Percentiles rank a stretch among this genome's conserved stretches.
phyloP scores from a whole-genome alignment of 768 basidiomycete genomes.

The Lactarius quietus region DNA sequence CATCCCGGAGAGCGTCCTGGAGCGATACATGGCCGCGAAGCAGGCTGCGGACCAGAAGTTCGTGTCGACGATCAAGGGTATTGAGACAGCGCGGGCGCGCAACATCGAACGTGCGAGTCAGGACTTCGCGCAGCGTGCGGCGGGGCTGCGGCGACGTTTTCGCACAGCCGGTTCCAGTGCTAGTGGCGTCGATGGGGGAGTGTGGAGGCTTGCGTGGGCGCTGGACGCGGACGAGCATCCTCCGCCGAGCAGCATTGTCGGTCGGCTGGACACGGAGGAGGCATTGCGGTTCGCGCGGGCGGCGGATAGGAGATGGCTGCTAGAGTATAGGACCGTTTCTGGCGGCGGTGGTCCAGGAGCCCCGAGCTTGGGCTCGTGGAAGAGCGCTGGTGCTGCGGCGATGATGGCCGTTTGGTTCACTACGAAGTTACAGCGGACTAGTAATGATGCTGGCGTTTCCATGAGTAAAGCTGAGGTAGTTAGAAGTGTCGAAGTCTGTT shows the following conservation, averaged over 20 bases:
- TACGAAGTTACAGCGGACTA: no score
- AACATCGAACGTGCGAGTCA: slow-evolving; percentile 60
- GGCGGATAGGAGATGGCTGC: slow-evolving; percentile 35
- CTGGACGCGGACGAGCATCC: slow-evolving; percentile 75
- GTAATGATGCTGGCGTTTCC: no score
- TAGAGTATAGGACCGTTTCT: no score
- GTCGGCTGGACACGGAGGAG: slow-evolving; percentile 79
- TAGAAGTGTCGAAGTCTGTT: no score
- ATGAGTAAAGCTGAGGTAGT: no score
- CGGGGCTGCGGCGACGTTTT: slow-evolving; percentile 35
- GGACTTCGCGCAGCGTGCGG: slow-evolving; percentile 55
- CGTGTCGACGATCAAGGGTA: slow-evolving; percentile 45
- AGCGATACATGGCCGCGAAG: slow-evolving; percentile 67
- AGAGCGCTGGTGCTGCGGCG: no score
- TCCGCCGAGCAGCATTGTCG: slow-evolving; percentile 86
- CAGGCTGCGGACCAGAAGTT: slow-evolving; percentile 65
- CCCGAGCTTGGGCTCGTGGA: no score
- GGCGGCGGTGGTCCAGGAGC: no score
- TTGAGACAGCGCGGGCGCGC: slow-evolving; percentile 63
- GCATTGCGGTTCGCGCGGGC: slow-evolving; percentile 66
- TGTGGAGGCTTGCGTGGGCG: slow-evolving; percentile 85
- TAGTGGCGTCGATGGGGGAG: slow-evolving; percentile 33
- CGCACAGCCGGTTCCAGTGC: no score
- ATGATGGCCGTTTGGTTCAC: no score
- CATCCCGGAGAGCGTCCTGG: slow-evolving; percentile 67